Evolutionary conservation across 768 basidiomycete species (phyloP).

Genomic region (Suillus subaureus): DNA sequence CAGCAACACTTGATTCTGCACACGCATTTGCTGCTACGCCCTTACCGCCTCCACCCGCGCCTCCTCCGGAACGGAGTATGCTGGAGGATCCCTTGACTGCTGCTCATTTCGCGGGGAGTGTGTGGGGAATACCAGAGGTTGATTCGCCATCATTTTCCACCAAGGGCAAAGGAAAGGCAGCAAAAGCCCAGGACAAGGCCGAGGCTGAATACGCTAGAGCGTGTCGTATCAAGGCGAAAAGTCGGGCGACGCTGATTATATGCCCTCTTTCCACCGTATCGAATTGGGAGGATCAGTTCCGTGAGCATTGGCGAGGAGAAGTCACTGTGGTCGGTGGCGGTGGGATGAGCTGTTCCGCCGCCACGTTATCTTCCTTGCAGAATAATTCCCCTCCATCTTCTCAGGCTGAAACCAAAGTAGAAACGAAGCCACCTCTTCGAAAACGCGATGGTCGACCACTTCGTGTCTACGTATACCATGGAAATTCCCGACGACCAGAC

Average conservation of each 20-base stretch:
- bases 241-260: constrained; percentile 92
- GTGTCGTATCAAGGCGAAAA: constrained; percentile 78
- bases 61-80: constrained; percentile 39
- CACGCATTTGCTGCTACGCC: constrained; percentile 62
- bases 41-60: constrained; percentile 44
- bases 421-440: constrained; percentile 34
- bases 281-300: constrained; percentile 99
- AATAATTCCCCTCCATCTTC: constrained; percentile 36
- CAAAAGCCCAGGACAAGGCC: constrained; percentile 66
- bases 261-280: constrained; percentile 96
- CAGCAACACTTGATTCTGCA: constrained; percentile 77
- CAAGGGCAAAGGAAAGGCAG: constrained; percentile 69
- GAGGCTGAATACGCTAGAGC: constrained; percentile 71
- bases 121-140: constrained; percentile 82
- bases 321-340: constrained; percentile 85
- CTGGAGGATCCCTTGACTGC: constrained; percentile 40
- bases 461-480: constrained; percentile 96
- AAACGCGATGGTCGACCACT: constrained; percentile 53
- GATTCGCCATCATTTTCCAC: constrained; percentile 33
- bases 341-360: constrained; percentile 35
- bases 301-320: constrained; percentile 93
- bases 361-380: constrained; percentile 34
- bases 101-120: constrained; percentile 72
- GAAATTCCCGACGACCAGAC: constrained; percentile 83
- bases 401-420: constrained; percentile 28